phyloP scores from a whole-genome alignment of 805 yeast species.

The Kurtzmaniella cleridarum region DNA sequence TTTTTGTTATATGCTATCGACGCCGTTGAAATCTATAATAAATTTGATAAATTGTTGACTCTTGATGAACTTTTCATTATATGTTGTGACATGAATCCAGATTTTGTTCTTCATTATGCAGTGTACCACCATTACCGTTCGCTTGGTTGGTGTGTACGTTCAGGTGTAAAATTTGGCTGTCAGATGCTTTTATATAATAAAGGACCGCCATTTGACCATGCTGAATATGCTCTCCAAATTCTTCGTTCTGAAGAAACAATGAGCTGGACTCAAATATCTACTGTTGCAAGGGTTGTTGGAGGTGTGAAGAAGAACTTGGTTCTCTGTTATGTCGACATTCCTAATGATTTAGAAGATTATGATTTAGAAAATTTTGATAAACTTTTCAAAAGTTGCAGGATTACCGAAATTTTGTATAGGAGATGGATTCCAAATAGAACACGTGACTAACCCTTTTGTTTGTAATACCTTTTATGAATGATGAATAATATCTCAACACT shows the following conservation, averaged over 20 bases:
- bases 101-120: slow-evolving; percentile 53
- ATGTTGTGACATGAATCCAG: slow-evolving; percentile 22
- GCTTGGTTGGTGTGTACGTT: slow-evolving; percentile 89
- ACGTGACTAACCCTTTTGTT: slow-evolving; percentile 48
- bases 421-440: slow-evolving; percentile 87
- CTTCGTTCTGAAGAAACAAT: slow-evolving; percentile 35
- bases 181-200: slow-evolving; percentile 76
- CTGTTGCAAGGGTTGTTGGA: slow-evolving; percentile 74
- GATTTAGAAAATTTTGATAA: slow-evolving; percentile 12
- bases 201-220: slow-evolving; percentile 96
- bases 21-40: slow-evolving; percentile 30
- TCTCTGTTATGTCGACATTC: slow-evolving; percentile 58
- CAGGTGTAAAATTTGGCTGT: slow-evolving; percentile 91
- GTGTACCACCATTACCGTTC: slow-evolving; percentile 85
- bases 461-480: background rate
- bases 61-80: slow-evolving; percentile 18
- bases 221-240: slow-evolving; percentile 70
- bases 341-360: slow-evolving; percentile 30
- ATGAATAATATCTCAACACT: no score
- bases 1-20: slow-evolving; percentile 60
- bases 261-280: slow-evolving; percentile 56
- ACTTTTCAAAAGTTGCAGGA: slow-evolving; percentile 39
- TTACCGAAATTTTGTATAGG: slow-evolving; percentile 64
- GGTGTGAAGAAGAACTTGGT: slow-evolving; percentile 80
- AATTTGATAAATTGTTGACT: slow-evolving; percentile 9